These are phyloP conservation scores for Vararia minispora DNA, from an alignment of 768 basidiomycete genomes.

Conservation along the genomic window DNA sequence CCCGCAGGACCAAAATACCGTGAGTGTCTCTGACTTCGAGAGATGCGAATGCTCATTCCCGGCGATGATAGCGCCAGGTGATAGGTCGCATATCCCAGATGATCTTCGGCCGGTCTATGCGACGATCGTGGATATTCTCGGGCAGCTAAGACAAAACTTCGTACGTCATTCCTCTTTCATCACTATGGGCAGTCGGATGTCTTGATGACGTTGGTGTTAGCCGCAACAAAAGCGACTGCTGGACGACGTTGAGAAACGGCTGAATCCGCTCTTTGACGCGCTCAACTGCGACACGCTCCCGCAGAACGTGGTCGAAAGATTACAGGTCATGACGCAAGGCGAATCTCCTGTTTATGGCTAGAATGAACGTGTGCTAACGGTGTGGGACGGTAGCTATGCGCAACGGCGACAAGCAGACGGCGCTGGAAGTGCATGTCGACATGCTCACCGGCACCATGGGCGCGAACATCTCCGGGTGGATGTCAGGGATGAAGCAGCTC, in stretches of 20 bases:
- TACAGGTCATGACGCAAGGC: constrained; percentile 69
- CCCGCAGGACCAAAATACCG: constrained; percentile 40
- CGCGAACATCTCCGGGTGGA: constrained; percentile 77
- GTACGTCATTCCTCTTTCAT: constrained; percentile 47
- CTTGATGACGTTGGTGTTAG: too few species aligned
- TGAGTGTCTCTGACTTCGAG: constrained; percentile 25
- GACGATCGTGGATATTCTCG: constrained; percentile 52
- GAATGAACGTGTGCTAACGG: not conserved
- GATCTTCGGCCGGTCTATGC: constrained; percentile 52
- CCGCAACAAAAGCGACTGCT: constrained; percentile 74
- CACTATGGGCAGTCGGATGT: not conserved
- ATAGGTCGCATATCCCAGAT: constrained; percentile 85
- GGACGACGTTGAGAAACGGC: constrained; percentile 78
- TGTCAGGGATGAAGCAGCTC: constrained; percentile 86
- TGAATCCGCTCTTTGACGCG: constrained; percentile 84
- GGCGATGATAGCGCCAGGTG: constrained; percentile 64
- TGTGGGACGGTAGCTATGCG: constrained; percentile 55
- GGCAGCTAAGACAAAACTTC: constrained; percentile 58
- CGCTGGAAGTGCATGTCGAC: constrained; percentile 78
- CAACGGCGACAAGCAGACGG: constrained; percentile 62
- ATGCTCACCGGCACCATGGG: constrained; percentile 69
- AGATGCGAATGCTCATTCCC: constrained; percentile 3
- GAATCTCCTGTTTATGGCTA: constrained; percentile 11
- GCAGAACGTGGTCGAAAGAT: constrained; percentile 53
- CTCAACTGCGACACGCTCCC: constrained; percentile 84